Evolutionary conservation across 2,329 filamentous ascomycete genomes (phyloP).

Genomic region (Aspergillus sp.): DNA sequence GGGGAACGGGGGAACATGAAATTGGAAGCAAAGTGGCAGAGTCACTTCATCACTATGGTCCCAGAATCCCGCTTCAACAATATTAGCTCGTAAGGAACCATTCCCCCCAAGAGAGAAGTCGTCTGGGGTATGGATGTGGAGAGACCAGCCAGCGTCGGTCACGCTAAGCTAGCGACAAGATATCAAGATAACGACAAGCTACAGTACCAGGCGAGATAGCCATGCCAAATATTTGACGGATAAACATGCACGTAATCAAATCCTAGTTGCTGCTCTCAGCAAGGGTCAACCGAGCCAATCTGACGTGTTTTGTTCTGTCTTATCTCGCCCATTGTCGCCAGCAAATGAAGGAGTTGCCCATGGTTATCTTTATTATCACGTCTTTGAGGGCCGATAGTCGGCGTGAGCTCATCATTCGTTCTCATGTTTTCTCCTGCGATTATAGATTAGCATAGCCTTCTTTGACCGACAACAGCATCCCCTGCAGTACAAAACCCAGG

Average conservation of each 20-base stretch:
- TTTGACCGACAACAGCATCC: not conserved
- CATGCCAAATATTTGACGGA: not conserved
- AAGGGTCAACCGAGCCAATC: not conserved
- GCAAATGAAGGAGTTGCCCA: conserved; percentile 5
- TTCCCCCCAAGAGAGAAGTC: not conserved
- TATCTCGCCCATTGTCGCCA: conserved; percentile 5
- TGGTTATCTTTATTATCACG: conserved; percentile 13
- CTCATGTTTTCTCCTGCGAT: not conserved
- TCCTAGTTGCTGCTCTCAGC: not conserved
- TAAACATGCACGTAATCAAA: conserved; percentile 6
- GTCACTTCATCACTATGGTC: too few species aligned
- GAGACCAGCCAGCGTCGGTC: not conserved
- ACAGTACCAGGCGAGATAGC: not conserved
- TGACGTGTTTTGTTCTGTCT: conserved; percentile 9
- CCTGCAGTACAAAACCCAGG: conserved; percentile 11
- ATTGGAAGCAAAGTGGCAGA: too few species aligned
- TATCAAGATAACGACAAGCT: not conserved
- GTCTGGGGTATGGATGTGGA: conserved; percentile 6
- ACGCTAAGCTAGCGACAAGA: not conserved
- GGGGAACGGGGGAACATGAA: too few species aligned
- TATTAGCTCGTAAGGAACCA: not conserved
- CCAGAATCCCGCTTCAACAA: too few species aligned
- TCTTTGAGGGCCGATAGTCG: conserved; percentile 6
- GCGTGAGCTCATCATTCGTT: not conserved
- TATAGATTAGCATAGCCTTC: conserved; percentile 1